Conservation (phyloP, 78 protist species). For the Dictyostelium discoideum region DNA sequence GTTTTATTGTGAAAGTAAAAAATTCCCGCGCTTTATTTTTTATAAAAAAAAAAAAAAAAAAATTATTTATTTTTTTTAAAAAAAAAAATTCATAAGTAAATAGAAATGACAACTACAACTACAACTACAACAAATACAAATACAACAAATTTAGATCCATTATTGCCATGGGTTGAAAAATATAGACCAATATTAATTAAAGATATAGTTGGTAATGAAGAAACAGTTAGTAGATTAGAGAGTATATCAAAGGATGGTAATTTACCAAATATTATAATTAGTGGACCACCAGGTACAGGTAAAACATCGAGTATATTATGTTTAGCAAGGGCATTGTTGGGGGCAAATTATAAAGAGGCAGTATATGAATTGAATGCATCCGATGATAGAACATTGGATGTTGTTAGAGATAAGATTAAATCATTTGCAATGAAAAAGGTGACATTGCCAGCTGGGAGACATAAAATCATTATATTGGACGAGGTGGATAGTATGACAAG, state of each 20-base stretch:
- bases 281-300: constrained; percentile 99
- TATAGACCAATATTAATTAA: constrained; percentile 95
- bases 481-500: constrained; percentile 99
- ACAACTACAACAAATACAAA: not conserved
- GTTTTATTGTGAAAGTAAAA: too few relatives aligned
- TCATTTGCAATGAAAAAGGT: constrained; percentile 92
- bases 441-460: constrained; percentile 82
- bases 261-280: constrained; percentile 97
- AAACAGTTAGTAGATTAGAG: constrained; percentile 77
- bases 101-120: not conserved
- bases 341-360: constrained; percentile 76
- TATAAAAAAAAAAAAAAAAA: too few relatives aligned
- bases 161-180: constrained; percentile 96
- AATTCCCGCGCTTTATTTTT: too few relatives aligned
- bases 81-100: not conserved
- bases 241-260: constrained; percentile 77
- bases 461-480: constrained; percentile 97
- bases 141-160: not conserved
- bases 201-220: constrained; percentile 98
- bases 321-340: constrained; percentile 93
- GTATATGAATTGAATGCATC: constrained; percentile 99
- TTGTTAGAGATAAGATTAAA: constrained; percentile 95
- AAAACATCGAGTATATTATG: constrained; percentile 98
- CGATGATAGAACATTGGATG: constrained; percentile 98
- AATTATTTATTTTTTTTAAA: too few relatives aligned